Conservation (phyloP, 139 green algal genomes). For the Chlamydomonas urium region DNA sequence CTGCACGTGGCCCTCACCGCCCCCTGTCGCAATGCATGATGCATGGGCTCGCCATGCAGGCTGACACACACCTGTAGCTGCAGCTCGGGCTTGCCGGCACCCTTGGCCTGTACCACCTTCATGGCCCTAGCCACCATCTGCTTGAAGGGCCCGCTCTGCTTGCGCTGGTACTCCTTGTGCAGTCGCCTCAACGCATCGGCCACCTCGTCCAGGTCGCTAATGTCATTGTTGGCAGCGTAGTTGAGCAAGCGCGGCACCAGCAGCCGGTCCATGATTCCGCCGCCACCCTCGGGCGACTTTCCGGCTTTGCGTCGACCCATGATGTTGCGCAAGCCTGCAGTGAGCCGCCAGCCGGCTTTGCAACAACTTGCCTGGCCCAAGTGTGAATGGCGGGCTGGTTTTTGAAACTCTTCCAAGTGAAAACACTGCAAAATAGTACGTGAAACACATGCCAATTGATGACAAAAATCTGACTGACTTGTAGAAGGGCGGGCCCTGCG, state of each 20-base stretch:
- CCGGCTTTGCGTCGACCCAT: no score
- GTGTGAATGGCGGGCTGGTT: no score
- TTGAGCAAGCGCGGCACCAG: conserved; percentile 56
- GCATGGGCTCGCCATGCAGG: background rate
- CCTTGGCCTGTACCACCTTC: conserved; percentile 23
- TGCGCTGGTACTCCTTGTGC: conserved; percentile 63
- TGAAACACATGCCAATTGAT: no score
- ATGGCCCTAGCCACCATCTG: conserved; percentile 37
- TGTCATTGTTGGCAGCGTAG: conserved; percentile 58
- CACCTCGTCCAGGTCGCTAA: conserved; percentile 61
- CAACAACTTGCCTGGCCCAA: no score
- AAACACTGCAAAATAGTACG: no score
- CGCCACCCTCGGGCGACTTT: no score
- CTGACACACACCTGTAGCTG: conserved; percentile 35
- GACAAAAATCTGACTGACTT: no score
- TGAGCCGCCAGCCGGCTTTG: no score
- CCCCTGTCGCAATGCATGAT: background rate
- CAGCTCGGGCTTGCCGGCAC: conserved; percentile 37
- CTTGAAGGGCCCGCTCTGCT: conserved; percentile 45
- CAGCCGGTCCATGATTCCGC: conserved; percentile 45
- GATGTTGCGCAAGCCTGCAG: no score
- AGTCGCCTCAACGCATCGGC: conserved; percentile 42
- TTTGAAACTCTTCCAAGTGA: no score
- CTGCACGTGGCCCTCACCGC: background rate
- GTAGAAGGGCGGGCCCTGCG: no score